These are phyloP conservation scores for Auricularia cornea DNA, from an alignment of 768 basidiomycete genomes.

Conservation along the genomic window DNA sequence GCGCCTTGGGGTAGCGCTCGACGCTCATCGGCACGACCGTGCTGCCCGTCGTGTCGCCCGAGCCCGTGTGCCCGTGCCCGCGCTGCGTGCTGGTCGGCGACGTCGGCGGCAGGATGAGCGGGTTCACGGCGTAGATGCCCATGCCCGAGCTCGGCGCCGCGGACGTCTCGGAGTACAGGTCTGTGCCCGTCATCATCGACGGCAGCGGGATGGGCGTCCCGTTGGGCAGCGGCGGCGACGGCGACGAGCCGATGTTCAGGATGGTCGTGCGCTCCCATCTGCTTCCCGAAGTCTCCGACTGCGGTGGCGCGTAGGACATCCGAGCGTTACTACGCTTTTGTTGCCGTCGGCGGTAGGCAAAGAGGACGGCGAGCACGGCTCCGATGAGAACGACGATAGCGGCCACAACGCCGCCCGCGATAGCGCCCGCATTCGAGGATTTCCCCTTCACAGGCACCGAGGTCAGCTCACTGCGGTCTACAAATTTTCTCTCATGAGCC, in stretches of 20 bases:
- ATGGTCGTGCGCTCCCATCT: too few species aligned
- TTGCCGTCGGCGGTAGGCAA: constrained; percentile 19
- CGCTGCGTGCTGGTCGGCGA: neutral
- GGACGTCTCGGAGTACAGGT: neutral
- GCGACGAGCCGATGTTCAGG: too few species aligned
- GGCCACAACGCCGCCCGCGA: constrained; percentile 57
- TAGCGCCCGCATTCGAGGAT: constrained; percentile 42
- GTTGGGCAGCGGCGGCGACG: too few species aligned
- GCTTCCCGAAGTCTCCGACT: neutral
- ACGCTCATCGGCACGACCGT: neutral
- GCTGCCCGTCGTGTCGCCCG: neutral
- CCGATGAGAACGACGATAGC: constrained; percentile 42
- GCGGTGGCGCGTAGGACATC: neutral
- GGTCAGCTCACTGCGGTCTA: neutral
- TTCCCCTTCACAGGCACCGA: neutral
- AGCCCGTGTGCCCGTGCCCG: neutral
- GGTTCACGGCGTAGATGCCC: neutral
- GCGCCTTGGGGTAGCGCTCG: neutral
- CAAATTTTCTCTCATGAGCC: too few species aligned
- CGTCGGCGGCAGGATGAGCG: neutral
- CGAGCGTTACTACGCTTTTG: neutral
- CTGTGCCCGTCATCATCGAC: too few species aligned
- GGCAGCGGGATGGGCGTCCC: too few species aligned
- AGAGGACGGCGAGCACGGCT: constrained; percentile 32
- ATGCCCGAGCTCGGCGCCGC: neutral